These are phyloP conservation scores for Euphrasia arctica DNA, from an alignment of 305 asterid genomes.

Conservation along the genomic window DNA sequence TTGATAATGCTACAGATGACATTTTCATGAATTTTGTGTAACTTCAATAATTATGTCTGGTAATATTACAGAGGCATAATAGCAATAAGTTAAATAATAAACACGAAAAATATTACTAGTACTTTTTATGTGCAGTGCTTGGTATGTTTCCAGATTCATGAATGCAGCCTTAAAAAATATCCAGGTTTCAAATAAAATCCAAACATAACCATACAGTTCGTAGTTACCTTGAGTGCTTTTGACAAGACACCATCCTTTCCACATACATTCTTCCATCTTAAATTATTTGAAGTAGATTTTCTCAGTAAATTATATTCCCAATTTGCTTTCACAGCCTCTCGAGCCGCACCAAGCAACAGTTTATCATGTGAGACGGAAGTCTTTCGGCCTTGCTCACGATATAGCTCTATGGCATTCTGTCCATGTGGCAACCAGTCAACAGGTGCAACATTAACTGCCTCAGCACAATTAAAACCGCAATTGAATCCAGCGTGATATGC, in stretches of 20 bases:
- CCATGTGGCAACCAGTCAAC: conserved; percentile 94
- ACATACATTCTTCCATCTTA: conserved; percentile 77
- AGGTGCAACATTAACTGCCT: conserved; percentile 93
- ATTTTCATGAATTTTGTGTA: no score
- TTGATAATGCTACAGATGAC: no score
- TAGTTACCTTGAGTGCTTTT: conserved; percentile 62
- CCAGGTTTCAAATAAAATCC: no score
- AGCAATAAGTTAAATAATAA: no score
- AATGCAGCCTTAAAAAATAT: no score
- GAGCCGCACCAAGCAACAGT: conserved; percentile 83
- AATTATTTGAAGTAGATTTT: conserved; percentile 48
- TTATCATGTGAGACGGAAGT: conserved; percentile 87
- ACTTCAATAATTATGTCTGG: no score
- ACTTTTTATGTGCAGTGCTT: no score
- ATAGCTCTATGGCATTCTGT: conserved; percentile 80
- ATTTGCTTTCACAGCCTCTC: conserved; percentile 83
- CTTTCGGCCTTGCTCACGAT: conserved; percentile 62
- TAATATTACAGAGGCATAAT: no score
- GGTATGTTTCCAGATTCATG: no score
- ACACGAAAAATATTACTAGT: no score
- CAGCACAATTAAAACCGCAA: conserved; percentile 86
- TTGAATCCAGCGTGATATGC: conserved; percentile 92
- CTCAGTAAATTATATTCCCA: conserved; percentile 82
- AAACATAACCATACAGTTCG: no score
- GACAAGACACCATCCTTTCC: conserved; percentile 81